These are phyloP conservation scores for Rhododendron molle DNA, from an alignment of 148 eudicot genomes.

Conservation along the genomic window DNA sequence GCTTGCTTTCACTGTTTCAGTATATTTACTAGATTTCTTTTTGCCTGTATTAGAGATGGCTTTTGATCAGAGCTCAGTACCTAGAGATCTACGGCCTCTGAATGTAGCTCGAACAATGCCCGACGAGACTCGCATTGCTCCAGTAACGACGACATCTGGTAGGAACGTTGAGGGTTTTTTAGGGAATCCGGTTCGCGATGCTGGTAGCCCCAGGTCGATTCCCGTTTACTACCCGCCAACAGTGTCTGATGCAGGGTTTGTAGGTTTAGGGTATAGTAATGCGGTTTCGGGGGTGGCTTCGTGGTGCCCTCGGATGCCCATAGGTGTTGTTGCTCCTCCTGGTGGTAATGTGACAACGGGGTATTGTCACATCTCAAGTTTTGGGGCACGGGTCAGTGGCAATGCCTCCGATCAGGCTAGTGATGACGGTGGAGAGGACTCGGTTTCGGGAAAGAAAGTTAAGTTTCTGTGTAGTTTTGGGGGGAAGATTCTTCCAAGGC, in stretches of 20 bases:
- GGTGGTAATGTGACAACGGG: constrained; percentile 20
- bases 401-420: constrained; percentile 47
- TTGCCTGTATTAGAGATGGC: constrained; percentile 35
- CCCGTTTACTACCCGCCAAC: constrained; percentile 44
- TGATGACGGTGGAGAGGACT: constrained; percentile 66
- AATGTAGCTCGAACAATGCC: constrained; percentile 34
- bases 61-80: constrained; percentile 63
- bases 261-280: constrained; percentile 50
- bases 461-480: constrained; percentile 91
- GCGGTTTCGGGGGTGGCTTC: constrained; percentile 26
- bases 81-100: constrained; percentile 58
- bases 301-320: constrained; percentile 50
- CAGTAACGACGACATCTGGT: constrained; percentile 32
- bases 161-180: constrained; percentile 39
- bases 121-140: constrained; percentile 58
- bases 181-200: constrained; percentile 33
- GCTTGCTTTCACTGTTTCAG: constrained; percentile 11
- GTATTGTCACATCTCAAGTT: constrained; percentile 24
- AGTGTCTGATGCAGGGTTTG: constrained; percentile 35
- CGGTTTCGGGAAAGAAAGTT: constrained; percentile 63
- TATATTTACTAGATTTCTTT: background rate
- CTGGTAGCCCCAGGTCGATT: constrained; percentile 35
- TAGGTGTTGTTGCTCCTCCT: constrained; percentile 24
- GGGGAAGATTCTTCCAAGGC: constrained; percentile 86
- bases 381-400: constrained; percentile 22